Evolutionary conservation across 768 basidiomycete genomes (phyloP).

Genomic region (Melanogaster broomeanus): DNA sequence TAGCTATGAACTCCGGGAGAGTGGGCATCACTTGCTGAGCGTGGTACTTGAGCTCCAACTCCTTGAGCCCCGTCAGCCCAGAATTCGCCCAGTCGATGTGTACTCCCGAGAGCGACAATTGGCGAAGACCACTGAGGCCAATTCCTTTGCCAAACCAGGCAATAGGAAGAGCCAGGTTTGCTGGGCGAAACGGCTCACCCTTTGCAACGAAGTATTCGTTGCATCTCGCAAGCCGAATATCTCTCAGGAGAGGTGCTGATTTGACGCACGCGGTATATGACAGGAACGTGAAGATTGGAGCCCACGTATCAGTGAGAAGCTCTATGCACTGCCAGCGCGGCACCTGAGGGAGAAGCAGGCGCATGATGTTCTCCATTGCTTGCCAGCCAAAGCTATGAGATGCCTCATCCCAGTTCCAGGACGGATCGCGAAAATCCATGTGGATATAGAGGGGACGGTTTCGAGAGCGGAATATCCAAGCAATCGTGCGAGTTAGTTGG

Average conservation of each 20-base stretch:
- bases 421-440: conserved; percentile 59
- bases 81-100: conserved; percentile 55
- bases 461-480: conserved; percentile 49
- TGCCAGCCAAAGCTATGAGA: conserved; percentile 46
- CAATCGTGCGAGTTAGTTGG: conserved; percentile 38
- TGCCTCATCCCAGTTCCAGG: conserved; percentile 52
- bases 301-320: conserved; percentile 62
- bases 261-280: conserved; percentile 36
- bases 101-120: conserved; percentile 53
- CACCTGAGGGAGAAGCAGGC: conserved; percentile 45
- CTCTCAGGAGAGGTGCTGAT: conserved; percentile 39
- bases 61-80: conserved; percentile 42
- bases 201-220: conserved; percentile 55
- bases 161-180: conserved; percentile 38
- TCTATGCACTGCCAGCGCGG: conserved; percentile 49
- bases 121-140: conserved; percentile 34
- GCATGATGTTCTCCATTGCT: conserved; percentile 47
- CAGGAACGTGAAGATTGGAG: conserved; percentile 55
- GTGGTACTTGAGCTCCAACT: conserved; percentile 57
- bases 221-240: conserved; percentile 51
- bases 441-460: conserved; percentile 48
- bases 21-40: conserved; percentile 58
- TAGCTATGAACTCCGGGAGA: conserved; percentile 43
- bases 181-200: conserved; percentile 47
- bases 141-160: conserved; percentile 42